Base-by-base conservation (phyloP, 176 grass and related monocot species). In the Zea luxurians region DNA sequence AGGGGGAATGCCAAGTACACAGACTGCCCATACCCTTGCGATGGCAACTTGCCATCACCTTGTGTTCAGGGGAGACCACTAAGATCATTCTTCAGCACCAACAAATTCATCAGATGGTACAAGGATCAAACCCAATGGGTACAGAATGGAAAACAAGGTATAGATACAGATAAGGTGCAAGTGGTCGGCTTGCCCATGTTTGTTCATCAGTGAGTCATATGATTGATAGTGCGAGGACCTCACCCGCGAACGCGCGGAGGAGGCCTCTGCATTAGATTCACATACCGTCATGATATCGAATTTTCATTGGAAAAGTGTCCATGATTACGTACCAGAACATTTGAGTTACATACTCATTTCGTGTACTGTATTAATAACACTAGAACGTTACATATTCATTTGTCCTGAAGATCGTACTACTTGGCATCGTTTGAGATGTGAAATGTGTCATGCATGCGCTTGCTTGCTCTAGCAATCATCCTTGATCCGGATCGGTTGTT, bases 21-120 rank as follows among this genome's bases (percentile, higher is more conserved):
- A n/a, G 93, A 97, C 48, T 97, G 93, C 41, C 66, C 86, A 12
- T 97, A 97, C 82, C 93, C 93, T 83, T 97, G 93, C 50, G 93
- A 97, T 66, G 76, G 89, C 5, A n/a, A 89, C 93, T 20, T 97
- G 93, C 79, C 93, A 93, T 85, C 78, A 97, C 74, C 78, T 97
- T 13, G 80, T 91, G 2, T 94, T 94, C 80, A 94, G 38, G 46
- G 84, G 80, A 44, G 59, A 83, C 13, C 64, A 84, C 52, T 87
- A 65, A 77, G 11, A 35, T 13, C 21, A 69, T 78, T 84, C 66
- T 85, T 82, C 54, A 40, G 15, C 37, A 42, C 68, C 4, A 47
- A 8, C 15, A 20, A 34, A 17, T 76, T 12, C 13, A 79, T 38
- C 17, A 45, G 13, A 48, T 67, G 77, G 10, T 52, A 72, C 78